Evolutionary conservation across 495 filamentous ascomycete species (phyloP), one percentile per base, ranked within the genome.

Genomic region (Arthonia radiata): DNA sequence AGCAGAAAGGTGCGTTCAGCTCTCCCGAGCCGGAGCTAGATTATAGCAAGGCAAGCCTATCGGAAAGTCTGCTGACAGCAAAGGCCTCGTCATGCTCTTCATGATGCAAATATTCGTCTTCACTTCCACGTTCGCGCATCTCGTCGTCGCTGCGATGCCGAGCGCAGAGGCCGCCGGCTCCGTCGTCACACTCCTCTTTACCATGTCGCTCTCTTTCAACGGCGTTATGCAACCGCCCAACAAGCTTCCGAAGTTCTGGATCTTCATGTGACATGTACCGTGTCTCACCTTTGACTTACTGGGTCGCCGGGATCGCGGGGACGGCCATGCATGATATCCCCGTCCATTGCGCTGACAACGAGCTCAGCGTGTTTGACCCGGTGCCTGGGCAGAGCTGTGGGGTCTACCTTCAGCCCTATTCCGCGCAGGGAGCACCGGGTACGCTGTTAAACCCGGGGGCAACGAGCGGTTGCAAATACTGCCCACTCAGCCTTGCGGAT

Each of bases 1-100:
- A 27, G 44, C 5, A 55, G 49, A 2, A 36, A 63, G 1, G 47
- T 42, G 9, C 61, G 76, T 4, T 67, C 77, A 0, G 78, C 77
- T 0, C 81, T 79, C 44, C 72, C 79, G 37, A n/a, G n/a, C n/a
- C n/a, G n/a, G n/a, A n/a, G n/a, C n/a, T n/a, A n/a, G n/a, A n/a
- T n/a, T n/a, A n/a, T n/a, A n/a, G n/a, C n/a, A n/a, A n/a, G n/a
- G n/a, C n/a, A n/a, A n/a, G n/a, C n/a, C n/a, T n/a, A n/a, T n/a
- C n/a, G n/a, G n/a, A n/a, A n/a, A n/a, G n/a, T n/a, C n/a, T n/a
- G n/a, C n/a, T n/a, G n/a, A n/a, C n/a, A n/a, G n/a, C n/a, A n/a
- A n/a, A n/a, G n/a, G n/a, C n/a, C 81, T 82, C 54, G 49, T 82
- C 47, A 76, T 86, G 47, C 53, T 83, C 24, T 53, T 81, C 6